Conservation (phyloP, 106 monocot genomes). For the Allium sativum region DNA sequence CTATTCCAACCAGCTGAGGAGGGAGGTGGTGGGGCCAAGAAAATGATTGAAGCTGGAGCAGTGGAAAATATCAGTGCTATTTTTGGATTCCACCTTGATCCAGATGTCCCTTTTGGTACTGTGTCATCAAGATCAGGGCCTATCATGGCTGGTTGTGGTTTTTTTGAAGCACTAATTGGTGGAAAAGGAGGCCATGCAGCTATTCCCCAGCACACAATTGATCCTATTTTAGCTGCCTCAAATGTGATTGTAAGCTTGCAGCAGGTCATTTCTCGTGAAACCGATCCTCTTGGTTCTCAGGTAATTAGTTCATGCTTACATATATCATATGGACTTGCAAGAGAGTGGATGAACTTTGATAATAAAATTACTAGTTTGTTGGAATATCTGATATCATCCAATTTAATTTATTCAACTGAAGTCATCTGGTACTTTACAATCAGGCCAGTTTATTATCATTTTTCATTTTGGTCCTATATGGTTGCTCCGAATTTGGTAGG, state of each 20-base stretch:
- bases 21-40: constrained; percentile 79
- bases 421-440: constrained; percentile 24
- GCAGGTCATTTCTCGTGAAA: constrained; percentile 92
- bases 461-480: constrained; percentile 34
- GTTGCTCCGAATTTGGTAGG: constrained; percentile 50
- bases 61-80: constrained; percentile 77
- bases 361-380: constrained; percentile 79
- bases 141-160: constrained; percentile 85
- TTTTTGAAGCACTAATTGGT: constrained; percentile 93
- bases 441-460: neutral
- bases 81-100: constrained; percentile 68
- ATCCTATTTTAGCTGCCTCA: constrained; percentile 92
- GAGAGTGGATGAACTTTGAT: constrained; percentile 79
- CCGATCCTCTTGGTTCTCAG: constrained; percentile 95
- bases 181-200: constrained; percentile 98
- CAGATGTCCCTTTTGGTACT: constrained; percentile 34
- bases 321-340: constrained; percentile 12
- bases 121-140: constrained; percentile 63
- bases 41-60: constrained; percentile 79
- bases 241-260: constrained; percentile 97
- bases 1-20: constrained; percentile 98
- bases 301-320: constrained; percentile 18
- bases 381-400: constrained; percentile 62
- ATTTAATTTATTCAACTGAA: constrained; percentile 55
- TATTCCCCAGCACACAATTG: constrained; percentile 86